Evolutionary conservation across 495 filamentous ascomycete genomes (phyloP).

Genomic region (Hypomontagnella monticulosa): DNA sequence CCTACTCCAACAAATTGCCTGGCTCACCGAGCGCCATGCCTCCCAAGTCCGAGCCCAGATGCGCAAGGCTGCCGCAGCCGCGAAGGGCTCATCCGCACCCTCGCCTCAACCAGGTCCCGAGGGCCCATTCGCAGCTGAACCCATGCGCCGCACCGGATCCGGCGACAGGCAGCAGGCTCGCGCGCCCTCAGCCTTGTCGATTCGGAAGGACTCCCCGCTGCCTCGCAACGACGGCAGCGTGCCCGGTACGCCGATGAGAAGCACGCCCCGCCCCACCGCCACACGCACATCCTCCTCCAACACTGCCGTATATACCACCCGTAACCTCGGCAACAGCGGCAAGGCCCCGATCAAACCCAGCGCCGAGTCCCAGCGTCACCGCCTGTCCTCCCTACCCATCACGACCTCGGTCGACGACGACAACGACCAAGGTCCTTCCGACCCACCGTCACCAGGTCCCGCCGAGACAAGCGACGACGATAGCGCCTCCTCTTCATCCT

Average conservation of each 20-base stretch:
- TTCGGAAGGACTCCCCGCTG: constrained; percentile 69
- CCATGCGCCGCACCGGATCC: constrained; percentile 67
- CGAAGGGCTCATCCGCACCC: constrained; percentile 60
- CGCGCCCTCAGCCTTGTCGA: constrained; percentile 71
- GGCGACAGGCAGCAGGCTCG: constrained; percentile 55
- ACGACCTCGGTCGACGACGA: constrained; percentile 36
- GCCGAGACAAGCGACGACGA: constrained; percentile 48
- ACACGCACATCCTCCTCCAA: constrained; percentile 69
- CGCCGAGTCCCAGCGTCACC: background rate
- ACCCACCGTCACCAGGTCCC: constrained; percentile 14
- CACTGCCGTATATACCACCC: constrained; percentile 57
- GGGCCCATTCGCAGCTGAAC: constrained; percentile 55
- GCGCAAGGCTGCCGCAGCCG: constrained; percentile 67
- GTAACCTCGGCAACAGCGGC: constrained; percentile 40
- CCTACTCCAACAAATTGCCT: constrained; percentile 91
- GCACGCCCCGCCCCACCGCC: constrained; percentile 49
- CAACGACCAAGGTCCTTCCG: constrained; percentile 1
- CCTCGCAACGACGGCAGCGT: constrained; percentile 57
- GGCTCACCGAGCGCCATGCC: constrained; percentile 91
- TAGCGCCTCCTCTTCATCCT: constrained; percentile 52
- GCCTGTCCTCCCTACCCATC: constrained; percentile 43
- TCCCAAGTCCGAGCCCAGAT: constrained; percentile 91
- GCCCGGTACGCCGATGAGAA: constrained; percentile 51
- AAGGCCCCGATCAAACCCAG: constrained; percentile 36
- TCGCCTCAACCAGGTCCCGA: constrained; percentile 63